phyloP scores from a whole-genome alignment of 2,329 filamentous ascomycete genomes.

The Thermomyces lanuginosus region DNA sequence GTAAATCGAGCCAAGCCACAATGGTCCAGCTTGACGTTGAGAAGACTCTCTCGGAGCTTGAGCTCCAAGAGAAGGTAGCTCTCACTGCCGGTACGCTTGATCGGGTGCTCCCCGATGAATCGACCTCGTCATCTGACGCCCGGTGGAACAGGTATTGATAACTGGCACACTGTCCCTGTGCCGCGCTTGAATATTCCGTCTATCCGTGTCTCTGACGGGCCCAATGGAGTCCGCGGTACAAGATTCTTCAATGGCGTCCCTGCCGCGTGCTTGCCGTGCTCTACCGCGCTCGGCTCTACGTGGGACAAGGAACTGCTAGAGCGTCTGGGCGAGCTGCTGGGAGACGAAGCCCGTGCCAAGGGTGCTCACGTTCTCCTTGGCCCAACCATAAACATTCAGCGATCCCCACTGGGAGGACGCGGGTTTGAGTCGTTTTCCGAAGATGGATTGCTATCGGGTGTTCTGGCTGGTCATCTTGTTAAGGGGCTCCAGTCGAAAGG shows the following conservation, averaged over 20 bases:
- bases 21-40: constrained; percentile 24
- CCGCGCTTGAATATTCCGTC: constrained; percentile 47
- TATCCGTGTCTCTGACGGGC: constrained; percentile 52
- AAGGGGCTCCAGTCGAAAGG: constrained; percentile 57
- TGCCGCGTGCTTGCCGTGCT: constrained; percentile 65
- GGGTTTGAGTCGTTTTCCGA: constrained; percentile 82
- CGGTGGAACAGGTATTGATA: constrained; percentile 31
- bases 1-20: too few species aligned
- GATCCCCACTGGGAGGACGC: constrained; percentile 65
- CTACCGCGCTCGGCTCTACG: constrained; percentile 60
- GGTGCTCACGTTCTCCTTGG: constrained; percentile 59
- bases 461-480: constrained; percentile 55
- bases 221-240: constrained; percentile 52
- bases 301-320: constrained; percentile 59
- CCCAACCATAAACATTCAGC: constrained; percentile 67
- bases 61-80: constrained; percentile 42
- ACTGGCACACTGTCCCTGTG: constrained; percentile 53
- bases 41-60: constrained; percentile 38
- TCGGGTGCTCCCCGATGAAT: neutral
- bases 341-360: constrained; percentile 54
- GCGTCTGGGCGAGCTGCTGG: constrained; percentile 54
- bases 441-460: constrained; percentile 61
- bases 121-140: constrained; percentile 1
- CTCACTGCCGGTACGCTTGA: constrained; percentile 18
- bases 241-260: constrained; percentile 51